Conservation (phyloP, 2,329 filamentous ascomycete genomes). For the Cytospora mali region DNA sequence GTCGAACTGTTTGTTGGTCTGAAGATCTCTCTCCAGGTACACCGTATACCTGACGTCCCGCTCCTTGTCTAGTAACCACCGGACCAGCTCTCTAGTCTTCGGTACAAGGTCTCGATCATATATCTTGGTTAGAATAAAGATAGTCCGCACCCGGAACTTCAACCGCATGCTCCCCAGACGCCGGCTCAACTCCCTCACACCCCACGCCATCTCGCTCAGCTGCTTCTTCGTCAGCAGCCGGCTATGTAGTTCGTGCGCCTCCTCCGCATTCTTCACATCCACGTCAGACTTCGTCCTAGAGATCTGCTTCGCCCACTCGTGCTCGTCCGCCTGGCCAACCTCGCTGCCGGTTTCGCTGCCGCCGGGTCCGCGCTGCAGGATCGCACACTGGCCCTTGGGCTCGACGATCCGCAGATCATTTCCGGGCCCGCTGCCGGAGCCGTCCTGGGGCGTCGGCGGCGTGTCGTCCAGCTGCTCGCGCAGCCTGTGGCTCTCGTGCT, state of each 20-base stretch:
- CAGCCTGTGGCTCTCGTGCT: constrained; percentile 24
- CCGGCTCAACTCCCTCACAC: constrained; percentile 86
- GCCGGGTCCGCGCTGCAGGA: constrained; percentile 38
- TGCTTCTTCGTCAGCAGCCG: constrained; percentile 94
- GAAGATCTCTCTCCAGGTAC: constrained; percentile 78
- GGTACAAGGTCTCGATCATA: constrained; percentile 79
- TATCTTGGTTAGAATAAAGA: constrained; percentile 92
- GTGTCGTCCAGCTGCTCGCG: constrained; percentile 31
- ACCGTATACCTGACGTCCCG: constrained; percentile 72
- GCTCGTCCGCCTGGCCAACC: constrained; percentile 59
- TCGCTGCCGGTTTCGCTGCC: constrained; percentile 44
- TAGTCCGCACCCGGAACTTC: constrained; percentile 76
- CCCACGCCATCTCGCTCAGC: constrained; percentile 95
- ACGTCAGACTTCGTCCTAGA: constrained; percentile 43
- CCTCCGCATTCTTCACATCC: constrained; percentile 31
- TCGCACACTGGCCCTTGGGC: constrained; percentile 38
- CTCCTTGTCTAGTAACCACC: constrained; percentile 78
- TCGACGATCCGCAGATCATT: constrained; percentile 38
- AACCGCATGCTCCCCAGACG: constrained; percentile 81
- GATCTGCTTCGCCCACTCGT: constrained; percentile 56
- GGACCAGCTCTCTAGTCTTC: constrained; percentile 74
- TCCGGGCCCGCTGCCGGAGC: constrained; percentile 3
- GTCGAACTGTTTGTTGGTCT: constrained; percentile 73
- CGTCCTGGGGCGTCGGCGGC: constrained; percentile 32
- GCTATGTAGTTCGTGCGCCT: constrained; percentile 48